Conservation (phyloP, 1,139 yeast genomes). For the Zygosaccharomyces pseudobailii region DNA sequence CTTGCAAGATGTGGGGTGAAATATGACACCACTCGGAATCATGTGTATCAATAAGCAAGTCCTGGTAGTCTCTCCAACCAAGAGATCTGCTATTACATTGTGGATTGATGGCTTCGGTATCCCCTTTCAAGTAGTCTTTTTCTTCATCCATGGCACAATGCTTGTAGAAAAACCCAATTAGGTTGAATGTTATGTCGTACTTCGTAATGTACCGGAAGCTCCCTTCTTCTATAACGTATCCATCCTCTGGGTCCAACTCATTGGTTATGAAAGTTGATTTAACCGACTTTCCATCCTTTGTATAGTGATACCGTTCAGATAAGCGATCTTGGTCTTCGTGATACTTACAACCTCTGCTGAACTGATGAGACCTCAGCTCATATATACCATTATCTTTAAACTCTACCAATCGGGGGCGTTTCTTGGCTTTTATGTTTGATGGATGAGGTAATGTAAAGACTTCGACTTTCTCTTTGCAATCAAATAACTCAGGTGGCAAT, state of each 20-base stretch:
- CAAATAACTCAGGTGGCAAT: constrained; percentile 5
- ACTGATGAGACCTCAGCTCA: constrained; percentile 31
- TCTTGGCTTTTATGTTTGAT: constrained; percentile 22
- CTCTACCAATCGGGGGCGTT: constrained; percentile 18
- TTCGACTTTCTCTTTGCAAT: background rate
- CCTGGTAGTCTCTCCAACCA: constrained; percentile 36
- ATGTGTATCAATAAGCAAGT: constrained; percentile 23
- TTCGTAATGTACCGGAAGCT: constrained; percentile 41
- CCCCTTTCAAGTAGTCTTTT: constrained; percentile 23
- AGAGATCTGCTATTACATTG: constrained; percentile 20
- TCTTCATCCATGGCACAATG: constrained; percentile 30
- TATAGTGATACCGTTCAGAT: constrained; percentile 29
- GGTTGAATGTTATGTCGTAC: constrained; percentile 40
- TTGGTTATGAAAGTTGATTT: constrained; percentile 37
- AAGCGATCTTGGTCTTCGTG: constrained; percentile 22
- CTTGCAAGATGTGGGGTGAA: constrained; percentile 19
- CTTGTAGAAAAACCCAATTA: constrained; percentile 38
- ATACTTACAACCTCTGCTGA: constrained; percentile 30
- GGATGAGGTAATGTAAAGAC: constrained; percentile 27
- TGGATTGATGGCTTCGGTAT: background rate
- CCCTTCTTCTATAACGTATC: constrained; percentile 31
- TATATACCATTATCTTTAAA: constrained; percentile 20
- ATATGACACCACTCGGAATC: constrained; percentile 24
- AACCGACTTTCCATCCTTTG: constrained; percentile 31
- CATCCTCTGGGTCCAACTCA: constrained; percentile 26